These are phyloP conservation scores for Grigorovia jiainica DNA, from an alignment of 805 yeast species.

Conservation along the genomic window DNA sequence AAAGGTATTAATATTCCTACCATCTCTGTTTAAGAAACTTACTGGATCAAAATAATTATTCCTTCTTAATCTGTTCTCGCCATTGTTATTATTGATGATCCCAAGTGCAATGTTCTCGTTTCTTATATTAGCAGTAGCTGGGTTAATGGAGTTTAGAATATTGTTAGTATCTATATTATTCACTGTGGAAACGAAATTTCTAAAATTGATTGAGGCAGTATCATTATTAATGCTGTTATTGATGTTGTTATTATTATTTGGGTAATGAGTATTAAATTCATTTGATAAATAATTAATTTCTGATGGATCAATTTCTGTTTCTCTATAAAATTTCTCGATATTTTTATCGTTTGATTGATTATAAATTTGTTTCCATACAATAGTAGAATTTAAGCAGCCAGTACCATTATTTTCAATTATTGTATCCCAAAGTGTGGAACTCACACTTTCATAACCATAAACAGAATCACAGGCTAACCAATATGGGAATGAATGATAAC, in stretches of 20 bases:
- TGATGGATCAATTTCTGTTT: conserved; percentile 2
- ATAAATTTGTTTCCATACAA: conserved; percentile 19
- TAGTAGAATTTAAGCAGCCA: conserved; percentile 8
- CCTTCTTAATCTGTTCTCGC: background rate
- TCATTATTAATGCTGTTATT: background rate
- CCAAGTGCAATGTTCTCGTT: no score
- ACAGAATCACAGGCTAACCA: conserved; percentile 11
- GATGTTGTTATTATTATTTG: background rate
- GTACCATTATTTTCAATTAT: conserved; percentile 12
- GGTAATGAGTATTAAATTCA: no score
- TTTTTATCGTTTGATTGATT: background rate
- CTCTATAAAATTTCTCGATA: conserved; percentile 5
- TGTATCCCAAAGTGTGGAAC: conserved; percentile 12
- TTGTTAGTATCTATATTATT: no score
- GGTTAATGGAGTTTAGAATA: no score
- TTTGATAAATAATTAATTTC: no score
- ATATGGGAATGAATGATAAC: conserved; percentile 9
- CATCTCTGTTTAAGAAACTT: background rate
- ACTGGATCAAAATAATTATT: background rate
- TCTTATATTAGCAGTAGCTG: no score
- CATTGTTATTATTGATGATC: no score
- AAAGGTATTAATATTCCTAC: conserved; percentile 12
- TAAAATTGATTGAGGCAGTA: background rate
- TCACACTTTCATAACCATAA: conserved; percentile 8
- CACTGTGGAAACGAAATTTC: no score